Base-by-base conservation (phyloP, 2,329 filamentous ascomycete genomes). In the Colletotrichum sp. region DNA sequence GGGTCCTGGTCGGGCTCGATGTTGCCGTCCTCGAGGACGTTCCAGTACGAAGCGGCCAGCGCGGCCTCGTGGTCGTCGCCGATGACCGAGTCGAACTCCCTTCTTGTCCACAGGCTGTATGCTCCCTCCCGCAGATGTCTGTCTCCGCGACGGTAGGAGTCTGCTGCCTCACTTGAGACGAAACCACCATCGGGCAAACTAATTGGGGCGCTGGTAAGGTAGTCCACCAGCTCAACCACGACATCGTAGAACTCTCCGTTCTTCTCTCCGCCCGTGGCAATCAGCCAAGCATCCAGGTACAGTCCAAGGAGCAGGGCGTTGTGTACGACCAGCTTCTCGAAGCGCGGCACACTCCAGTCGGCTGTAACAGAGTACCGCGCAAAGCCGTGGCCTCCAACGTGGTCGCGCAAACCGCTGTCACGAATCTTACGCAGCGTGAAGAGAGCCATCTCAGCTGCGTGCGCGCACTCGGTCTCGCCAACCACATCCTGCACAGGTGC, bases 281-380 rank as follows among this genome's bases (percentile, higher is more conserved):
- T 86, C 16, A 95, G 89, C 89, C 96, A 99, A 0, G 95, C 96
- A 81, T 98, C 96, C 8, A 98, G 89, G 80, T 97, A 99, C 8
- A 97, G 89, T 29, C 93, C 91, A 4, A 99, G 87, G 2, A 99
- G 89, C 79, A 98, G 93, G 0, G 95, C 93, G 81, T 99, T 98
- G 82, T 99, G 97, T 71, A 95, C 96, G 12, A 98, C 91, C 90
- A 99, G 96, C 87, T 99, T 99, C 87, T 99, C 97, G 80, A 99
- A 99, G 83, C 98, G 96, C 13, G 97, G 97, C 63, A 99, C 88
- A 78, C 94, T 95, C 97, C 97, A 99, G 85, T 99, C 95, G 16
- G 92, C 88, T 0, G 96, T 99, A 9, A 98, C 94, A 16, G 95
- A 98, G 83, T 98, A 98, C 68, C 96, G 92, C 44, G 89, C 86